Evolutionary conservation across 1,284 basidiomycete species (phyloP).

Genomic region (Mycena citricolor): DNA sequence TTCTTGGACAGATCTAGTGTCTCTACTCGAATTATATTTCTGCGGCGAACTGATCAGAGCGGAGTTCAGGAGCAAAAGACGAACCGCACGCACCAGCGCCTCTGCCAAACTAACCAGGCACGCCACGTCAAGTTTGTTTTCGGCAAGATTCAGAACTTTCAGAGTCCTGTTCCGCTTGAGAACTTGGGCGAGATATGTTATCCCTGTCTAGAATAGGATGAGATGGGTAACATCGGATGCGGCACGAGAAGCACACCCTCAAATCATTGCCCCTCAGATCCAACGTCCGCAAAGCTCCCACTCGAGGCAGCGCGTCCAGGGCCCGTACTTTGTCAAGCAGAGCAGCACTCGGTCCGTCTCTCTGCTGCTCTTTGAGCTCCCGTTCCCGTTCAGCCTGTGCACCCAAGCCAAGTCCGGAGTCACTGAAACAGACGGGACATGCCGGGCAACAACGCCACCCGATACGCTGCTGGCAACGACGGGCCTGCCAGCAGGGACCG

Average conservation of each 20-base stretch:
- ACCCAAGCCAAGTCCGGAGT: too few relatives aligned
- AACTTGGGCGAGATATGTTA: slow-evolving; percentile 91
- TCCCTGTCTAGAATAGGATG: slow-evolving; percentile 68
- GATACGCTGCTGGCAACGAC: slow-evolving; percentile 69
- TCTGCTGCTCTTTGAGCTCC: slow-evolving; percentile 15
- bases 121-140: slow-evolving; percentile 87
- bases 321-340: slow-evolving; percentile 79
- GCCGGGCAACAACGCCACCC: slow-evolving; percentile 76
- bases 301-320: slow-evolving; percentile 78
- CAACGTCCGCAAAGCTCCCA: slow-evolving; percentile 85
- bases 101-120: slow-evolving; percentile 86
- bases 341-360: slow-evolving; percentile 63
- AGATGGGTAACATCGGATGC: too few relatives aligned
- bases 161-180: slow-evolving; percentile 94
- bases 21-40: slow-evolving; percentile 95
- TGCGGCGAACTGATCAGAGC: slow-evolving; percentile 30
- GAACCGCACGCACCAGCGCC: slow-evolving; percentile 64
- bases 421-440: slow-evolving; percentile 36
- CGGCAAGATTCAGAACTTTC: slow-evolving; percentile 90
- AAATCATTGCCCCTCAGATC: slow-evolving; percentile 94
- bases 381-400: slow-evolving; percentile 1
- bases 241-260: slow-evolving; percentile 45
- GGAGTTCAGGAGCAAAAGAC: slow-evolving; percentile 5
- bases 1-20: slow-evolving; percentile 93
- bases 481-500: slow-evolving; percentile 31